Base-by-base conservation (phyloP, 768 basidiomycete genomes). In the Daedalea quercina region DNA sequence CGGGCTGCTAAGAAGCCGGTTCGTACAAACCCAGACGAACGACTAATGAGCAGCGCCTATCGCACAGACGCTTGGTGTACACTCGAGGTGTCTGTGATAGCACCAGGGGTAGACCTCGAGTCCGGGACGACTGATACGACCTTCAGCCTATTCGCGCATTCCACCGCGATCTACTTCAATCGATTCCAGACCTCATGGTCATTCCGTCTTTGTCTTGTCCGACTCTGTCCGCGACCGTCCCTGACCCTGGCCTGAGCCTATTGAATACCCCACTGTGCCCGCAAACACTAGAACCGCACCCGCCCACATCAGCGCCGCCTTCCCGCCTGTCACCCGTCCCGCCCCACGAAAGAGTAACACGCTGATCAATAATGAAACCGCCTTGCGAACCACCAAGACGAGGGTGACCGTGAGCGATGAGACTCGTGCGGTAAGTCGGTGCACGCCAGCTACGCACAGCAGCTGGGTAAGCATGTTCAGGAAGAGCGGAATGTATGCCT, bases 381-480 rank as follows among this genome's bases (percentile, higher is more conserved):
- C 90, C 64, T 93, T 93, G 53, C 90, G 78, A 17, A 93, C 85
- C 49, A 86, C 87, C 40, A 91, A 75, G 23, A 90, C 76, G 51
- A 92, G 83, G 3, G 86, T 89, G 17, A 93, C 90, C 0, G 80
- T 86, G 37, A 93, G 73, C 9, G 85, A 76, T 47, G 79, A 81
- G 6, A 90, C 85, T 44, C 82, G 78, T 0, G 84, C 82, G 0
- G 91, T 91, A 55, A 97, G 76, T 44, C 90, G 76, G 66, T 96
- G 84, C 42, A 95, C 94, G 28, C 94, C 94, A 0, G 89, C 73
- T 15, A 87, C 84, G 68, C 94, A 97, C 8, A 94, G 55, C 3
- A 93, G 75, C 64, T 94, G 91, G 0, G 93, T 94, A 35, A 84
- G 52, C 9, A 93, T 85, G 69, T 94, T 95, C 31, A 89, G 67